These are phyloP conservation scores for Colletotrichum salicis DNA, from an alignment of 2,329 filamentous ascomycete genomes.

Conservation along the genomic window DNA sequence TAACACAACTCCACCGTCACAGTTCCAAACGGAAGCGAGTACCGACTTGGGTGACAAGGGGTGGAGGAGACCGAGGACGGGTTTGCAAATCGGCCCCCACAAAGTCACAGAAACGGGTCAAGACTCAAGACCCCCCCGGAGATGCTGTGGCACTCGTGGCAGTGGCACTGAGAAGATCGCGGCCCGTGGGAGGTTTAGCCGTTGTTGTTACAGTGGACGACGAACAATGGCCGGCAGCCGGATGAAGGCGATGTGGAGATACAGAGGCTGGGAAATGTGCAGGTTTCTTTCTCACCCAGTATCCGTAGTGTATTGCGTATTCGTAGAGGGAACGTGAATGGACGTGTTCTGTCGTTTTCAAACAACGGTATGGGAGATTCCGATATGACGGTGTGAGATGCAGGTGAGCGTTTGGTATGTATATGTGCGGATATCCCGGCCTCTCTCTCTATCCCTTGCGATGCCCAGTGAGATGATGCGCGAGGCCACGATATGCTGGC, in stretches of 20 bases:
- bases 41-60: conserved; percentile 31
- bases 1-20: conserved; percentile 29
- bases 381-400: conserved; percentile 13
- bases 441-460: neutral
- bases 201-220: conserved; percentile 23
- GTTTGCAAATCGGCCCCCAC: conserved; percentile 20
- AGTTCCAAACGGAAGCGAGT: conserved; percentile 27
- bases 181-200: neutral
- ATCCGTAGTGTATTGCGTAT: neutral
- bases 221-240: conserved; percentile 10
- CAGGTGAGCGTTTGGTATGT: neutral
- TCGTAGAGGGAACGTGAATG: neutral
- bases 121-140: neutral
- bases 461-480: neutral
- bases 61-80: conserved; percentile 16
- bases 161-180: neutral
- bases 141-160: neutral
- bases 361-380: neutral
- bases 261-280: conserved; percentile 8
- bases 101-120: neutral
- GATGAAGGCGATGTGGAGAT: conserved; percentile 1
- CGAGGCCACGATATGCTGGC: conserved; percentile 9
- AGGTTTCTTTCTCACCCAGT: neutral
- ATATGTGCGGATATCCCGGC: neutral
- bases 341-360: conserved; percentile 9